Percentiles rank a stretch among this genome's conserved stretches.
phyloP scores from a whole-genome alignment of 2,329 filamentous ascomycete genomes.

The Dothistroma septosporum region DNA sequence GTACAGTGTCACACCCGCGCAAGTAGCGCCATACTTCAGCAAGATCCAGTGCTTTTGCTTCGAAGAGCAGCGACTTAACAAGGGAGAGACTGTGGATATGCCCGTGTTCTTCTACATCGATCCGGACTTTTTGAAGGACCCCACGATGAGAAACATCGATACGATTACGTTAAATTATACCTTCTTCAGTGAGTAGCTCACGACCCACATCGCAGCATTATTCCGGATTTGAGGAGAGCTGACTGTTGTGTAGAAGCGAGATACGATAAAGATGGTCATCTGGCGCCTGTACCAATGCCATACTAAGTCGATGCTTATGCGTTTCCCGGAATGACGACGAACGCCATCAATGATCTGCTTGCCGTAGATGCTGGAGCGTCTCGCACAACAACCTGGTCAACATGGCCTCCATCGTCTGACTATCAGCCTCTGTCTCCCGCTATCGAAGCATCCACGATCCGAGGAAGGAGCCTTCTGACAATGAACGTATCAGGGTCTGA shows the following conservation, averaged over 20 bases:
- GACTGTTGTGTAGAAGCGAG: conserved; percentile 60
- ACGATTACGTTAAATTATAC: conserved; percentile 96
- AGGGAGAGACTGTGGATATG: conserved; percentile 98
- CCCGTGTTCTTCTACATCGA: conserved; percentile 99
- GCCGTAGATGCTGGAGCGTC: too few relatives aligned
- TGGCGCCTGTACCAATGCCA: conserved; percentile 53
- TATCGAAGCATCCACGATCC: too few relatives aligned
- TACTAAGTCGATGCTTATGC: conserved; percentile 8
- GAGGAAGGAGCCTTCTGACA: too few relatives aligned
- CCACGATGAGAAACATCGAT: conserved; percentile 89
- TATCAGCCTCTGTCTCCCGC: too few relatives aligned
- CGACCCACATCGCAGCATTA: neutral
- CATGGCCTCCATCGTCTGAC: too few relatives aligned
- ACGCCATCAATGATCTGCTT: neutral
- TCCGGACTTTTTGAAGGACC: conserved; percentile 85
- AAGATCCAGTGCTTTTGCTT: conserved; percentile 99
- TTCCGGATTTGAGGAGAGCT: conserved; percentile 13
- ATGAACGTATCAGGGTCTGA: too few relatives aligned
- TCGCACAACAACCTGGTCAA: too few relatives aligned
- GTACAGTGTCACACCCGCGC: conserved; percentile 92
- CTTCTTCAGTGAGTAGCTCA: conserved; percentile 77
- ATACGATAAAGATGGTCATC: conserved; percentile 74
- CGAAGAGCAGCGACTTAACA: conserved; percentile 87
- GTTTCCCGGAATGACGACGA: neutral
- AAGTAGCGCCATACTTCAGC: conserved; percentile 96